Conservation (phyloP, 305 asterid species). For the Fraxinus sp. region DNA sequence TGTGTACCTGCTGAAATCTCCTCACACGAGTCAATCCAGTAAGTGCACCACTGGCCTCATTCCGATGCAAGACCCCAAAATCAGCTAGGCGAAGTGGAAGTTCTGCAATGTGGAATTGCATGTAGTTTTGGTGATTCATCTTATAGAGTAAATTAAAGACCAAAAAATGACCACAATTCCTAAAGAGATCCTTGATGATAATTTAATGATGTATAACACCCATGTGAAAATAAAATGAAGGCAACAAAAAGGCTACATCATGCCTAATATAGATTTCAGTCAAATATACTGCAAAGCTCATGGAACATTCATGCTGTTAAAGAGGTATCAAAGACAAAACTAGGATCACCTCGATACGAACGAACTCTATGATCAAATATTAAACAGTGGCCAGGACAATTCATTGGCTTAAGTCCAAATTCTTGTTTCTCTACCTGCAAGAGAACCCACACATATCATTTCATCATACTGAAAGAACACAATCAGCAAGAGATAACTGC, state of each 20-base stretch:
- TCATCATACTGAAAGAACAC: conserved; percentile 18
- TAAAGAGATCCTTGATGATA: background rate
- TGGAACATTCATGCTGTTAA: conserved; percentile 5
- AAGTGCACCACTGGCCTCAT: conserved; percentile 98
- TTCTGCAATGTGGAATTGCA: conserved; percentile 48
- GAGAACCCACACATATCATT: conserved; percentile 21
- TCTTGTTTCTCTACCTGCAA: conserved; percentile 92
- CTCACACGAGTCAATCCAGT: conserved; percentile 96
- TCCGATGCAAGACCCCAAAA: conserved; percentile 94
- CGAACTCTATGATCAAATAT: conserved; percentile 95
- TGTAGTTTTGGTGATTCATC: conserved; percentile 9
- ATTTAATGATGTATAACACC: background rate
- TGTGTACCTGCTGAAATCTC: conserved; percentile 92
- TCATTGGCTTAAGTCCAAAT: conserved; percentile 98
- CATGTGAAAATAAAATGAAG: background rate
- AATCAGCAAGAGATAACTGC: background rate
- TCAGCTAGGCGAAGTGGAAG: conserved; percentile 96
- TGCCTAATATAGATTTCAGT: background rate
- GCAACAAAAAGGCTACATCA: background rate
- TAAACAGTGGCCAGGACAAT: conserved; percentile 98
- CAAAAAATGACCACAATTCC: background rate
- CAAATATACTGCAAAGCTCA: conserved; percentile 12
- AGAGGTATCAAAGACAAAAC: conserved; percentile 17
- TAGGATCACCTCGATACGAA: conserved; percentile 80
- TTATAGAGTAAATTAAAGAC: background rate